Conservation (phyloP, 2,329 filamentous ascomycete genomes). For the Colletotrichum liaoningense region DNA sequence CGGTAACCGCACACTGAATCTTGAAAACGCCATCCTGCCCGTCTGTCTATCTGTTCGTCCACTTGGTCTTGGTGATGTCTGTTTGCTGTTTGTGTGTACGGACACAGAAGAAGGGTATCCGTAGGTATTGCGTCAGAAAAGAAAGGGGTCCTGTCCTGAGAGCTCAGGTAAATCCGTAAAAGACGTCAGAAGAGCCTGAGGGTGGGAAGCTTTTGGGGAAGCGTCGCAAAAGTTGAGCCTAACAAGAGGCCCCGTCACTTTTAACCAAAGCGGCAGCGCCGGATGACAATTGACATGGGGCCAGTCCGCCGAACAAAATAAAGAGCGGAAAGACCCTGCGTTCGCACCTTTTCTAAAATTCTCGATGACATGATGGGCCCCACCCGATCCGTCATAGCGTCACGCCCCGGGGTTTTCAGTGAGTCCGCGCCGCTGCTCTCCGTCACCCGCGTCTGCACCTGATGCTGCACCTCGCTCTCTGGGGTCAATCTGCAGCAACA, state of each 20-base stretch:
- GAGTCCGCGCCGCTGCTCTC: not conserved
- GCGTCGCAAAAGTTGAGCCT: not conserved
- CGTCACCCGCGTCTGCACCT: not conserved
- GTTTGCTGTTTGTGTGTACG: not conserved
- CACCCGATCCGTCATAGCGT: constrained; percentile 21
- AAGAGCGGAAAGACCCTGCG: constrained; percentile 33
- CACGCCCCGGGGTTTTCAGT: constrained; percentile 4
- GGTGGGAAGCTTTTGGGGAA: not conserved
- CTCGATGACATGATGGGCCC: constrained; percentile 33
- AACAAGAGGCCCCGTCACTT: constrained; percentile 15
- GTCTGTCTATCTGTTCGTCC: not conserved
- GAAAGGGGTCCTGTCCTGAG: not conserved
- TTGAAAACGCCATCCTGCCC: constrained; percentile 21
- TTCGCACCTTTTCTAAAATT: not conserved
- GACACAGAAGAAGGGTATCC: not conserved
- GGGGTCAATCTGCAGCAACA: not conserved
- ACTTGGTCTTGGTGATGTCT: not conserved
- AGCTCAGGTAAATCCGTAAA: constrained; percentile 19
- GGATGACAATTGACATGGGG: constrained; percentile 27
- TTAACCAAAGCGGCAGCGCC: constrained; percentile 27
- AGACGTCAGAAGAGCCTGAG: not conserved
- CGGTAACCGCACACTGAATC: constrained; percentile 41
- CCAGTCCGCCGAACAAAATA: not conserved
- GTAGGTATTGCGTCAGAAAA: constrained; percentile 13
- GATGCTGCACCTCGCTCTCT: not conserved